phyloP scores from a whole-genome alignment of 2,329 filamentous ascomycete genomes.

The Ustulina deusta region DNA sequence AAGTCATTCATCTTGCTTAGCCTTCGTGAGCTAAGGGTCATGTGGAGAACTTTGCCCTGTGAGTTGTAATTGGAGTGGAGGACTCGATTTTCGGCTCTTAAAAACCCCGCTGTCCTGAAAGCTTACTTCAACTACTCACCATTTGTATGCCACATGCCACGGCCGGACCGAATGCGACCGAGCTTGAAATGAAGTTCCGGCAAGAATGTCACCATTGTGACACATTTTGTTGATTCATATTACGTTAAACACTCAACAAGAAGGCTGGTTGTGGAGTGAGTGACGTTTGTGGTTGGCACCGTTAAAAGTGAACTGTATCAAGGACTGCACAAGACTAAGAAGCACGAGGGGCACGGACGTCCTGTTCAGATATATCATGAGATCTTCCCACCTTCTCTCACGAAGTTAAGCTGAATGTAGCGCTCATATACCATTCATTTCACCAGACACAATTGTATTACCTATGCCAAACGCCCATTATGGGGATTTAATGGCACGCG shows the following conservation, averaged over 20 bases:
- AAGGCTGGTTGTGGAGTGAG: background rate
- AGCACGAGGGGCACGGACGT: too few species aligned
- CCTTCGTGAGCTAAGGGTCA: background rate
- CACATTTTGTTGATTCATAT: background rate
- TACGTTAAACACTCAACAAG: background rate
- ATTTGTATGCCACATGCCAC: background rate
- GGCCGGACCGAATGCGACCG: background rate
- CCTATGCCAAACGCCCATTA: background rate
- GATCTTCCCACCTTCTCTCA: too few species aligned
- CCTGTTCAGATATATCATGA: too few species aligned
- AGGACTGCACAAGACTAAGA: too few species aligned
- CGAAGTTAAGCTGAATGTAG: too few species aligned
- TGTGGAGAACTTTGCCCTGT: background rate
- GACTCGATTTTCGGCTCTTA: background rate
- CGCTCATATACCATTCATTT: too few species aligned
- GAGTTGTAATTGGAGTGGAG: background rate
- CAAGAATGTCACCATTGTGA: background rate
- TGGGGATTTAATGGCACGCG: background rate
- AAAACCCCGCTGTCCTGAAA: background rate
- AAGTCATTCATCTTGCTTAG: background rate
- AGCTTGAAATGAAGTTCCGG: background rate
- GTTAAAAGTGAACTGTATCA: too few species aligned
- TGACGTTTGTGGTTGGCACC: background rate
- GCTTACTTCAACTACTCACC: background rate
- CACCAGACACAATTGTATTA: background rate